These are phyloP conservation scores for Lachnellula arida DNA, from an alignment of 2,329 filamentous ascomycete species.

Conservation along the genomic window DNA sequence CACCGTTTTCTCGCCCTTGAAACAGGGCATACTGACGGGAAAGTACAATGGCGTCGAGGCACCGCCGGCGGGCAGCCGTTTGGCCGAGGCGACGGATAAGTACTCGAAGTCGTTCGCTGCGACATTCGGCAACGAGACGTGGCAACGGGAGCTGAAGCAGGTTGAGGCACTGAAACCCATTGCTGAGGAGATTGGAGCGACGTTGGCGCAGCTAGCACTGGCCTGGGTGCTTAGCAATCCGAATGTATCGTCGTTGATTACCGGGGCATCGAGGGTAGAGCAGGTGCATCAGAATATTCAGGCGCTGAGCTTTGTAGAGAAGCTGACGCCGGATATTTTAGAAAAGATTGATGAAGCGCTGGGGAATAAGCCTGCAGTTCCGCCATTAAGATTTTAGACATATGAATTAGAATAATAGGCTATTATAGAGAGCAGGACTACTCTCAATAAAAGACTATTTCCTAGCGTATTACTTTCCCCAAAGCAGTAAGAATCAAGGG, in stretches of 20 bases:
- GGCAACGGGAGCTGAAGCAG: constrained; percentile 37
- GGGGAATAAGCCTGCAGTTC: constrained; percentile 27
- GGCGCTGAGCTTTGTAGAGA: constrained; percentile 41
- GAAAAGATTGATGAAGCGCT: constrained; percentile 45
- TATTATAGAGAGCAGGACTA: too few relatives aligned
- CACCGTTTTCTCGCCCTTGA: constrained; percentile 56
- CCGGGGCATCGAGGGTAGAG: constrained; percentile 46
- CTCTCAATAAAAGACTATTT: too few relatives aligned
- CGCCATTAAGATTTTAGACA: too few relatives aligned
- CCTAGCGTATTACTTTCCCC: not conserved
- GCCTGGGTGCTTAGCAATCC: constrained; percentile 50
- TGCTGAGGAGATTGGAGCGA: constrained; percentile 53
- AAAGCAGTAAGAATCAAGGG: not conserved
- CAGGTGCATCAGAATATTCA: constrained; percentile 48
- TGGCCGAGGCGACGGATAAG: constrained; percentile 47
- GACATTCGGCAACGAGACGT: constrained; percentile 36
- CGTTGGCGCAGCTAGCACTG: constrained; percentile 46
- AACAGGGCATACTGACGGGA: constrained; percentile 53
- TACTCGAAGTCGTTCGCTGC: constrained; percentile 34
- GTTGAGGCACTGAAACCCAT: constrained; percentile 37
- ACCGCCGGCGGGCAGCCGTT: constrained; percentile 48
- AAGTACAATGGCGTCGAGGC: constrained; percentile 55
- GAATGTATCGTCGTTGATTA: constrained; percentile 48
- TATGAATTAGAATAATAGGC: too few relatives aligned
- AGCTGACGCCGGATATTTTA: constrained; percentile 46